Conservation (phyloP, 352 stramenopile genomes). For the Phytopythium delawarense region DNA sequence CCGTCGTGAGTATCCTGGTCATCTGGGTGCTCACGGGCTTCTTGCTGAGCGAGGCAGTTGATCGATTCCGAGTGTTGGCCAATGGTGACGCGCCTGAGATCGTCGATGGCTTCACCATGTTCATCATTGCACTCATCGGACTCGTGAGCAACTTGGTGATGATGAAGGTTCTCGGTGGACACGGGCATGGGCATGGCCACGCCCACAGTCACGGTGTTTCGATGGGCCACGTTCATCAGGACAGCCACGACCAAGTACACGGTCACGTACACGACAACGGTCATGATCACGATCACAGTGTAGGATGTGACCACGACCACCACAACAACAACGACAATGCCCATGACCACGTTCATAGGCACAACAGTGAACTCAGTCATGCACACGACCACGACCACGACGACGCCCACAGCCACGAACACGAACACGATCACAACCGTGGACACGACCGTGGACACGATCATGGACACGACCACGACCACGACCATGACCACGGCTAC, state of each 20-base stretch:
- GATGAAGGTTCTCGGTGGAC: constrained; percentile 87
- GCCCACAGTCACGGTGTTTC: constrained; percentile 23
- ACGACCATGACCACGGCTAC: constrained; percentile 15
- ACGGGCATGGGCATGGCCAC: constrained; percentile 60
- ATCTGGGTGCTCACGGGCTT: constrained; percentile 93
- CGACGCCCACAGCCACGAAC: constrained; percentile 22
- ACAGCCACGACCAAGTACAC: constrained; percentile 14
- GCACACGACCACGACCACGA: constrained; percentile 15
- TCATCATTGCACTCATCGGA: constrained; percentile 92
- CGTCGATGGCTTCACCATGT: constrained; percentile 97
- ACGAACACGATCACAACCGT: constrained; percentile 4
- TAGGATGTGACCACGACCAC: no score
- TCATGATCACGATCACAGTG: constrained; percentile 25
- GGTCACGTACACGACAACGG: background rate
- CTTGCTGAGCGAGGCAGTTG: constrained; percentile 92
- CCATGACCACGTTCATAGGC: constrained; percentile 10
- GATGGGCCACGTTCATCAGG: background rate
- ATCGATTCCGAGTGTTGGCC: constrained; percentile 78
- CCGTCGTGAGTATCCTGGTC: constrained; percentile 89
- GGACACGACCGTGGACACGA: background rate
- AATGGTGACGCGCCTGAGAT: constrained; percentile 59
- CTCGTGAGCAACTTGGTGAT: constrained; percentile 95
- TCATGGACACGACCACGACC: constrained; percentile 12
- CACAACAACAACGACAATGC: constrained; percentile 1
- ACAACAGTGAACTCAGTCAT: constrained; percentile 3